Evolutionary conservation across 2,329 filamentous ascomycete species (phyloP), one percentile per base, ranked within the genome.

Genomic region (Talaromyces islandicus): DNA sequence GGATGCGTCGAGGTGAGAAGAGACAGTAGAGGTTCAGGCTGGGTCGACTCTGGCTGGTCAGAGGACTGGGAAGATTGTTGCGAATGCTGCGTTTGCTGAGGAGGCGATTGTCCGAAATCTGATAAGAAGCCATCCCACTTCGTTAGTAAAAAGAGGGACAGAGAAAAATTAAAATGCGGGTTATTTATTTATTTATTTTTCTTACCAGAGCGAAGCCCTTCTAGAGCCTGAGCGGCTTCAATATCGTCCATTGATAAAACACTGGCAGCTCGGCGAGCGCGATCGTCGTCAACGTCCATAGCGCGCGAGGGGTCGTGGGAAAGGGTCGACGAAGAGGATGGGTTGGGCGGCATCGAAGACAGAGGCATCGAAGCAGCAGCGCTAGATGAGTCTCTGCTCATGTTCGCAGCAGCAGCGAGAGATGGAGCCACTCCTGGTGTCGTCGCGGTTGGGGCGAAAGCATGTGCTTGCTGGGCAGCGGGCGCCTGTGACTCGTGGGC

Each of bases 1-100:
- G 93, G 93, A 70, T 97, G 92, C 1, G 90, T 90, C 2, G 91
- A 92, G 0, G 92, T 95, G 24, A 97, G 83, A 1, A 97, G 85
- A 5, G 91, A 90, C 3, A 97, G 80, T 6, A 97, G 81, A 0
- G 92, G 94, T 73, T 97, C 92, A 6, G 86, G 82, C 46, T 88
- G 83, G 14, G 80, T 75, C 1, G 80, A 77, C 29, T 77, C 59
- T 17, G 32, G 25, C 24, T 32, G 29, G n/a, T 57, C 25, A 17
- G 35, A 32, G 38, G 58, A 14, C 21, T 25, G 43, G 17, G 46
- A 24, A 17, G 43, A 21, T 35, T 53, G 60, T 53, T 25, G 55
- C 54, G 65, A 71, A 24, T 58, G 59, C 41, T 55, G 29, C 19
- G 55, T 11, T 58, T 55, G 59, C 51, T 35, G 24, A 27, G 59